Base-by-base conservation (phyloP, 345 rosid species). In the Mangifera indica region DNA sequence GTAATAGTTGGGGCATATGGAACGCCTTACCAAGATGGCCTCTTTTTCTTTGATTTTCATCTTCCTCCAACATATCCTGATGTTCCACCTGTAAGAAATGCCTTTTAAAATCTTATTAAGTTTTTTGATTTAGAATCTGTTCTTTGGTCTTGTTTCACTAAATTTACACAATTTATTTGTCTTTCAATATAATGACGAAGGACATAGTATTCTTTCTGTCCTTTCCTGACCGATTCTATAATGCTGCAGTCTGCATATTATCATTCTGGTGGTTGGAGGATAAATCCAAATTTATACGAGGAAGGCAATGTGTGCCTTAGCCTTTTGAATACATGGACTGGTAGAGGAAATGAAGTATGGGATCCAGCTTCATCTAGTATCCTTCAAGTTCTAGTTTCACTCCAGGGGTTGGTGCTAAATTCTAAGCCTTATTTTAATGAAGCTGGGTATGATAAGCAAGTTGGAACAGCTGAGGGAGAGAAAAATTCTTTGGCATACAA, bases 291-390 rank as follows among this genome's bases (percentile, higher is more conserved):
- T 86, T 72, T 93, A 71, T 93, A 96, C 0, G 99, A 91, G 82
- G 97, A 88, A 81, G 98, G 99, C 57, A 96, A 91, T 82, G 97
- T 96, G 73, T 96, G 98, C 87, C 98, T 96, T 73, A 96, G 98
- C 88, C 97, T 96, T 74, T 79, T 96, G 53, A 96, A 93, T 79
- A 96, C 99, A 44, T 96, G 99, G 99, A 83, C 93, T 52, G 98
- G 99, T 69, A 85, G 86, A 80, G 97, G 97, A 80, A 93, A 89
- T 60, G 98, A 96, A 90, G 97, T 91, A 18, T 96, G 99, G 99
- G 93, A 89, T 87, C 86, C 99, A 52, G 74, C 56, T 18, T 91
- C 95, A 71, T 93, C 98, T 24, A 96, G 98, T 87, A 96, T 96
- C 80, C 98, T 93, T 83, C 99, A 96, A 82, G 95, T 96, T 63